Percentiles rank a stretch among this genome's conserved stretches.
phyloP scores from a whole-genome alignment of 306 rosid genomes.

The Trichosanthes truncata region DNA sequence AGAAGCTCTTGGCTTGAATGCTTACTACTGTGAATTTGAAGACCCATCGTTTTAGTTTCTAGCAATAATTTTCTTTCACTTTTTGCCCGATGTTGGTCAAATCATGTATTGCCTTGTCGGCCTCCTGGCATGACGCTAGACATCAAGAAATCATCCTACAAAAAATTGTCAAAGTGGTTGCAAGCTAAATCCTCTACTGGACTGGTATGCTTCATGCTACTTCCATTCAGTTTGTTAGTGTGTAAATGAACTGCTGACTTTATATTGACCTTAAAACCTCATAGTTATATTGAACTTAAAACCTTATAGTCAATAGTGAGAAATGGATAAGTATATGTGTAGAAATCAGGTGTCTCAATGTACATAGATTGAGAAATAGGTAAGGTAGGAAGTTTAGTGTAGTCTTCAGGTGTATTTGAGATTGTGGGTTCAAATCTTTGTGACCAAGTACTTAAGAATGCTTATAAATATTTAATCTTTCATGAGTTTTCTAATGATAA shows the following conservation, averaged over 20 bases:
- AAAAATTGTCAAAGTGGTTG: constrained; percentile 88
- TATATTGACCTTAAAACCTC: not conserved
- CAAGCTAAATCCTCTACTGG: constrained; percentile 69
- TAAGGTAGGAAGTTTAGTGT: not conserved
- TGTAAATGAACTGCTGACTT: not conserved
- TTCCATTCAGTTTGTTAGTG: not conserved
- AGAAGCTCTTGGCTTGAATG: not conserved
- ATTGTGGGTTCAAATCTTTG: not conserved
- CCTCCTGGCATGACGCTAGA: constrained; percentile 75
- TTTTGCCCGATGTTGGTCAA: constrained; percentile 47
- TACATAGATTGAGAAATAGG: not conserved
- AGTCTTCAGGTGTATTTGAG: not conserved
- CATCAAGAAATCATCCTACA: constrained; percentile 85
- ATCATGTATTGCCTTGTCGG: constrained; percentile 76
- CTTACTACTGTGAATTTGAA: not conserved
- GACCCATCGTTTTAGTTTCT: not conserved
- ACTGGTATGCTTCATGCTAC: constrained; percentile 42
- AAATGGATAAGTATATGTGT: not conserved
- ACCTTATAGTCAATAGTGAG: not conserved
- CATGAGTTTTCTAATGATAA: not conserved
- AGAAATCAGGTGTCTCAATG: not conserved
- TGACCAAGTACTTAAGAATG: not conserved
- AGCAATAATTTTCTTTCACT: not conserved
- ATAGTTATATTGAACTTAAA: not conserved
- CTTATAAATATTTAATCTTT: not conserved